phyloP scores from a whole-genome alignment of 2,329 filamentous ascomycete species.

The Metarhizium rileyi region DNA sequence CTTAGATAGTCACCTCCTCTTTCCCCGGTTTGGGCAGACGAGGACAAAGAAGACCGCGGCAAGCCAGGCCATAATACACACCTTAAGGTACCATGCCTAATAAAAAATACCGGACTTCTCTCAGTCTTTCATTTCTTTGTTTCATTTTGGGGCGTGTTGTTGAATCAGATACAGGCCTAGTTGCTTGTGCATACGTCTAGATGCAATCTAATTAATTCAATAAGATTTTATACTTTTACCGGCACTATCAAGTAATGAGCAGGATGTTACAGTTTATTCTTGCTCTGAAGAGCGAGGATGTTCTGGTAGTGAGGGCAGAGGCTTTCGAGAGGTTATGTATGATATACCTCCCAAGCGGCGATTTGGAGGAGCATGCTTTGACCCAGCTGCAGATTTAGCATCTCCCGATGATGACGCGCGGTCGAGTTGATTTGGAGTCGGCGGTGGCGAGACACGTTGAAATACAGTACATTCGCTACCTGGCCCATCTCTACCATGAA shows the following conservation, averaged over 20 bases:
- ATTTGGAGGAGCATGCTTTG: not conserved
- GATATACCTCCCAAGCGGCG: slow-evolving; percentile 1
- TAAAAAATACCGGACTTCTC: not conserved
- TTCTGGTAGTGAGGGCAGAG: slow-evolving; percentile 23
- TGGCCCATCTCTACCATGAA: slow-evolving; percentile 8
- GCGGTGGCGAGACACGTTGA: slow-evolving; percentile 19
- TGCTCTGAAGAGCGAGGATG: slow-evolving; percentile 9
- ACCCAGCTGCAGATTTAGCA: slow-evolving; percentile 1
- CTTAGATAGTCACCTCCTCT: not conserved
- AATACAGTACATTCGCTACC: slow-evolving; percentile 9
- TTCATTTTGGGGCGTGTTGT: slow-evolving; percentile 8
- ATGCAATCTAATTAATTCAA: too few species aligned
- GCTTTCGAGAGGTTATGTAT: slow-evolving; percentile 26
- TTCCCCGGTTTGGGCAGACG: not conserved
- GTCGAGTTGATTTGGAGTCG: slow-evolving; percentile 13
- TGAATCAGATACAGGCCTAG: too few species aligned
- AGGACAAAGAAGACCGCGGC: not conserved
- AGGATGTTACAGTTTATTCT: slow-evolving; percentile 10
- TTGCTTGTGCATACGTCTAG: too few species aligned
- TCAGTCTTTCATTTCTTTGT: not conserved
- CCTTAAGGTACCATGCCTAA: not conserved
- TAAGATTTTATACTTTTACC: not conserved
- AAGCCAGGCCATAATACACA: not conserved
- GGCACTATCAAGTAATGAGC: not conserved
- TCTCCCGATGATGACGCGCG: slow-evolving; percentile 8